Evolutionary conservation across 257 asterid genomes (phyloP), one percentile per base, ranked within the genome.

Genomic region (Striga asiatica): DNA sequence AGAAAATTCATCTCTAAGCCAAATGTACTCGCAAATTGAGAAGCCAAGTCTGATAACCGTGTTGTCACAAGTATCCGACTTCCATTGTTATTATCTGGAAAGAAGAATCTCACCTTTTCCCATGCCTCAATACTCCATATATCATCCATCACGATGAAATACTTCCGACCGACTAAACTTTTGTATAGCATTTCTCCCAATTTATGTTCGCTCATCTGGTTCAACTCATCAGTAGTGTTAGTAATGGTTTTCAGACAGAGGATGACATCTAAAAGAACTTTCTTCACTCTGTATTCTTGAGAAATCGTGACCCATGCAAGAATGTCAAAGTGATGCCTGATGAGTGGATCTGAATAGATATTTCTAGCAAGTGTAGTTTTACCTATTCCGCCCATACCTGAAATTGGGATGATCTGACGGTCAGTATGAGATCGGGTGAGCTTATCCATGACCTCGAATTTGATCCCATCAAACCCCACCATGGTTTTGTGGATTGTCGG

Each of bases 51-150:
- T 1, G 53, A 41, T 39, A 14, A n/a, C 62, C 62, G 39, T 14
- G 53, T 57, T 0, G 62, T 57, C 25, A 58, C 16, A 6, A 56
- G 0, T 45, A 65, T 6, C 35, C 70, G 24, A 35, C 70, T 65
- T 19, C 41, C 32, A 10, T 48, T 48, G 0, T 9, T 3, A 10
- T 24, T 23, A 11, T 56, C 5, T 1, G 51, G 62, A 23, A 56
- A 39, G 16, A 7, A 16, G 2, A 12, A 6, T 8, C 42, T 20
- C 3, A 57, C 10, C 27, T 8, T 7, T 1, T 56, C 27, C 62
- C 62, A 56, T 14, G 18, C 39, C n/a, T 56, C 27, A 2, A 38
- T 2, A 38, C 18, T 14, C 62, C 51, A 56, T 11, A 39, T 23
- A 14, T 43, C 64, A 28, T 29, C 64, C 21, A 58, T 0, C 19